Evolutionary conservation across 371 early-diverging fungal genomes (phyloP), one percentile per base, ranked within the genome.

Genomic region (Mortierella sp.): DNA sequence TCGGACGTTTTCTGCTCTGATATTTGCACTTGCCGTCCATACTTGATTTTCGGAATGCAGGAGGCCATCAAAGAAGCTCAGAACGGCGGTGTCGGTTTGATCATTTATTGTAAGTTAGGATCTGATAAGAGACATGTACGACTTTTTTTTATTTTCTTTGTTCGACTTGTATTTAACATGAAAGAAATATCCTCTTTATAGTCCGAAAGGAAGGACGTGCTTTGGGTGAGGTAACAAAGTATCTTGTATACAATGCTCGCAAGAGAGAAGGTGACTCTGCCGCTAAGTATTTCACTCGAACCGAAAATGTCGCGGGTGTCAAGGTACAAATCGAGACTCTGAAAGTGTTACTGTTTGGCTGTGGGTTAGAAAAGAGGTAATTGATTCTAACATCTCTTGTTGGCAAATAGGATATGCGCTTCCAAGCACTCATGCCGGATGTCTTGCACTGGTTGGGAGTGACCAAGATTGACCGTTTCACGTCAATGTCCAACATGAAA

Each of bases 391-490:
- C 1, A 28, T 28, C 28, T 28, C 28, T 28, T 28, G 28, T 28
- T 28, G 28, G 28, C 28, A 28, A 28, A 28, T 28, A 28, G 28
- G 98, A 98, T 77, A 96, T 97, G 96, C 89, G 98, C 16, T 98
- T 97, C 94, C 98, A 98, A 81, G 97, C 97, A 5, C 84, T 97
- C 67, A 98, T 98, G 98, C 98, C 98, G 13, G 98, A 98, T 83
- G 96, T 97, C 5, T 86, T 98, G 76, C 98, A 98, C 74, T 98
- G 98, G 98, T 85, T 98, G 24, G 97, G 98, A 28, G 95, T 98
- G 73, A 90, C 92, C 70, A 97, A 96, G 84, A 97, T 98, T 84
- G 98, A 98, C 81, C 88, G 94, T 43, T 94, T 98, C 91, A 96
- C 97, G 86, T 94, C 94, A 36, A 95, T 95, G 95, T 94, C 95